These are phyloP conservation scores for Serendipita sp. DNA, from an alignment of 768 basidiomycete genomes.

Conservation along the genomic window DNA sequence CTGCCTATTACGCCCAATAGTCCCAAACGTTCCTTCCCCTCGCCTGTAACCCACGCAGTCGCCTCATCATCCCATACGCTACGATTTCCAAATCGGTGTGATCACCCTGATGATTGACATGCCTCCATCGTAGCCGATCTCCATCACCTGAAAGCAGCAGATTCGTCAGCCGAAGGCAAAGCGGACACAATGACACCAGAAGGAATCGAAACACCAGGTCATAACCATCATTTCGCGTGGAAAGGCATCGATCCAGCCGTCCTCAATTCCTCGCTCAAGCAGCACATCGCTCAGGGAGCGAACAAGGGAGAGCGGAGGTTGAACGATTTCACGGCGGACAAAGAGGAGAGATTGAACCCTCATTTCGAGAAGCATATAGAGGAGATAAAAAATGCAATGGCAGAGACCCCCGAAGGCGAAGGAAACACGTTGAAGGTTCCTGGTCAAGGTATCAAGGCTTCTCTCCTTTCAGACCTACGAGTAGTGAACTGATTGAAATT, in stretches of 20 bases:
- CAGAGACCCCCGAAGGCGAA: background rate
- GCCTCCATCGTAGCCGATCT: background rate
- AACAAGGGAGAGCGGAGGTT: background rate
- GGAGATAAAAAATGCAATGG: background rate
- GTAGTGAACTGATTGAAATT: background rate
- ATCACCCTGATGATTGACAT: too few relatives aligned
- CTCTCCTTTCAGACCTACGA: too few relatives aligned
- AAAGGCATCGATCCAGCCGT: slow-evolving; percentile 2
- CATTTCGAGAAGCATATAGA: background rate
- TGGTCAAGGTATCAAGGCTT: background rate
- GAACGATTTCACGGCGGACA: background rate
- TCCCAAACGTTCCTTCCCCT: background rate
- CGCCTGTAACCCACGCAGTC: background rate
- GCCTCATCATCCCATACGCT: too few relatives aligned
- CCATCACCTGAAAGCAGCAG: background rate
- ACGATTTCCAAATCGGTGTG: too few relatives aligned
- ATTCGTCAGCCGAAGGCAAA: background rate
- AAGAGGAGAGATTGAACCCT: background rate
- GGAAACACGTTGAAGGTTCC: background rate
- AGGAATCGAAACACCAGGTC: background rate
- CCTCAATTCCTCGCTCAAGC: slow-evolving; percentile 1
- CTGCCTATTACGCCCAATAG: background rate
- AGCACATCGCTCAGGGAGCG: slow-evolving; percentile 1
- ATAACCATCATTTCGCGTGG: background rate
- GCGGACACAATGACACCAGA: background rate